Evolutionary conservation across 31 red algal genomes (phyloP).

Genomic region (Endocladia muricata): DNA sequence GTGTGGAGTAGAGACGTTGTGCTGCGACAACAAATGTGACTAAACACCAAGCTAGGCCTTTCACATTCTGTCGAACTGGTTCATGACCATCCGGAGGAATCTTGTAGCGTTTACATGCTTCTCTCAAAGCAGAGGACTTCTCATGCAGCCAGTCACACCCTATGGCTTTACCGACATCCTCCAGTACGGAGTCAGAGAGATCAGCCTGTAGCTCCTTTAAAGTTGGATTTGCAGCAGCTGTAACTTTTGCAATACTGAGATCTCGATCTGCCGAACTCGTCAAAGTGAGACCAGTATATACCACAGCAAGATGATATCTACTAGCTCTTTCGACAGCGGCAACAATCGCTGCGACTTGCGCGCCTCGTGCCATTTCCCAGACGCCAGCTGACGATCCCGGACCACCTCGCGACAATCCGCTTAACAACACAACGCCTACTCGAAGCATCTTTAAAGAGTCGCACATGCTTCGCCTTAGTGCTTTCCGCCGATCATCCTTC

Average conservation of each 20-base stretch:
- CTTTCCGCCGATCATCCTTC: not conserved
- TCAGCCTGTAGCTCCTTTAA: conserved; percentile 27
- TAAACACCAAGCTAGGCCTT: conserved; percentile 49
- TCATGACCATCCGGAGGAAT: conserved; percentile 40
- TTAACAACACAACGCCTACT: conserved; percentile 41
- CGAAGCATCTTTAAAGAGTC: conserved; percentile 32
- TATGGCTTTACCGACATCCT: conserved; percentile 39
- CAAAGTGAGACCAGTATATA: conserved; percentile 67
- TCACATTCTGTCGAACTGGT: conserved; percentile 27
- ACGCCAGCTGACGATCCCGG: conserved; percentile 19
- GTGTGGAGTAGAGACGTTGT: conserved; percentile 48
- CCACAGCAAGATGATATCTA: conserved; percentile 51
- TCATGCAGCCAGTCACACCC: conserved; percentile 1
- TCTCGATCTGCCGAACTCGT: conserved; percentile 33
- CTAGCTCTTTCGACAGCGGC: conserved; percentile 60
- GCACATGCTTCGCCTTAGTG: conserved; percentile 16
- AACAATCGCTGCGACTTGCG: conserved; percentile 43
- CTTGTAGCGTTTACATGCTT: conserved; percentile 24
- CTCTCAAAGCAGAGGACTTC: conserved; percentile 16
- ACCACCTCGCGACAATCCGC: conserved; percentile 29
- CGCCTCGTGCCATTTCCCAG: conserved; percentile 50
- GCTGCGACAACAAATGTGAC: conserved; percentile 64
- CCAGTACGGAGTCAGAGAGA: not conserved
- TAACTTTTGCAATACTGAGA: conserved; percentile 31
- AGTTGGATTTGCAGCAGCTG: conserved; percentile 35